These are phyloP conservation scores for Rhynchosporium graminicola DNA, from an alignment of 2,329 filamentous ascomycete species.

Conservation along the genomic window DNA sequence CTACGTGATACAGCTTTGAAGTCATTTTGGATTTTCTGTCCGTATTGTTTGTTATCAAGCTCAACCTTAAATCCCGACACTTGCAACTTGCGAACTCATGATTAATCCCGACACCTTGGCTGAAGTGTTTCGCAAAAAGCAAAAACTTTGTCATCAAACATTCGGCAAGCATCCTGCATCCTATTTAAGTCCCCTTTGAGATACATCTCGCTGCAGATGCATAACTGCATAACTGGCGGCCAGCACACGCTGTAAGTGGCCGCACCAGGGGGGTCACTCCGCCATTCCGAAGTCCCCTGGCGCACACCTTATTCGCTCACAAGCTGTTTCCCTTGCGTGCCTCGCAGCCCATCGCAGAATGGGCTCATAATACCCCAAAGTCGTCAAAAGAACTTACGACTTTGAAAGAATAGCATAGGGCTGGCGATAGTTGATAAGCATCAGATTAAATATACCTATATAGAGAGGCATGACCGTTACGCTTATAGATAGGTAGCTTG, in stretches of 20 bases:
- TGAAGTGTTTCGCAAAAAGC: background rate
- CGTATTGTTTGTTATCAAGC: too few relatives aligned
- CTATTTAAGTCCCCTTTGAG: background rate
- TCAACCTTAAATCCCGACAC: background rate
- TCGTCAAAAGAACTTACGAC: slow-evolving; percentile 25
- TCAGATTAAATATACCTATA: slow-evolving; percentile 14
- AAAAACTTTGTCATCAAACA: background rate
- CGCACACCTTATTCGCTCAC: slow-evolving; percentile 1
- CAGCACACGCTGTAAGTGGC: slow-evolving; percentile 2
- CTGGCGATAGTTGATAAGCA: background rate
- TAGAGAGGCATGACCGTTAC: slow-evolving; percentile 10
- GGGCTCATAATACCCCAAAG: slow-evolving; percentile 29
- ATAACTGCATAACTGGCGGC: background rate
- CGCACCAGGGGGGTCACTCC: background rate
- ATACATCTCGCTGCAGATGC: background rate
- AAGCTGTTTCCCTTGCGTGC: slow-evolving; percentile 3
- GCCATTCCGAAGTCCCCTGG: background rate
- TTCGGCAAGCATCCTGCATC: background rate
- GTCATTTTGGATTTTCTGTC: too few relatives aligned
- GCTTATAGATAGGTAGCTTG: background rate
- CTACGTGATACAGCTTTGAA: too few relatives aligned
- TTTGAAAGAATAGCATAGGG: slow-evolving; percentile 6
- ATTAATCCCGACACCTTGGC: background rate
- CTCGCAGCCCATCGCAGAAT: slow-evolving; percentile 14
- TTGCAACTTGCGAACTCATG: background rate